These are phyloP conservation scores for Verticillium longisporum DNA, from an alignment of 2,329 filamentous ascomycete species.

Conservation along the genomic window DNA sequence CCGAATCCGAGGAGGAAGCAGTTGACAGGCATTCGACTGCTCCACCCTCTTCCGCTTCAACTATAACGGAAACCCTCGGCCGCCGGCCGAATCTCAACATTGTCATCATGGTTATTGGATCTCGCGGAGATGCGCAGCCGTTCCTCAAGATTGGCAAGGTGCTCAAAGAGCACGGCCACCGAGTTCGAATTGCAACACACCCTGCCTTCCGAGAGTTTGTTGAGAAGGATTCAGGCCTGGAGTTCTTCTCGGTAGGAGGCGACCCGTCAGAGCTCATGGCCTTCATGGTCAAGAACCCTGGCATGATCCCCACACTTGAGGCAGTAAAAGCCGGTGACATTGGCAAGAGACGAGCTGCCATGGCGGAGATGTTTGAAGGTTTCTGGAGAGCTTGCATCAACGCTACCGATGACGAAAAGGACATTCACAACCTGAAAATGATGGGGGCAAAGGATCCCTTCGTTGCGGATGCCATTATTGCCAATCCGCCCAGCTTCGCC, in stretches of 20 bases:
- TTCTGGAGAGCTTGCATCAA: constrained; percentile 77
- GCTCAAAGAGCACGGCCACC: constrained; percentile 65
- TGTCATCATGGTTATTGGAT: constrained; percentile 79
- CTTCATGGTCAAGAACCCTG: constrained; percentile 82
- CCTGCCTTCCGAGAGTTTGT: constrained; percentile 72
- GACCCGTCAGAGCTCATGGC: constrained; percentile 78
- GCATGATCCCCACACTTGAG: constrained; percentile 67
- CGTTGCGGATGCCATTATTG: constrained; percentile 74
- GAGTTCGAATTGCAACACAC: constrained; percentile 73
- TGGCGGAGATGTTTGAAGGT: constrained; percentile 78
- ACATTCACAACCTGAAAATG: constrained; percentile 55
- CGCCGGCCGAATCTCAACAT: constrained; percentile 59
- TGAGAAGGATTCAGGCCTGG: constrained; percentile 62
- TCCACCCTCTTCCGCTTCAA: constrained; percentile 22
- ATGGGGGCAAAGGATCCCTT: constrained; percentile 57
- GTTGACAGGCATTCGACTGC: constrained; percentile 6
- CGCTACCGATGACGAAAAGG: constrained; percentile 61
- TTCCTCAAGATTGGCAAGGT: constrained; percentile 71
- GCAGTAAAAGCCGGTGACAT: constrained; percentile 70
- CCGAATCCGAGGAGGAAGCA: constrained; percentile 13
- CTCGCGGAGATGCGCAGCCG: constrained; percentile 72
- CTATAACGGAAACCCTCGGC: constrained; percentile 3
- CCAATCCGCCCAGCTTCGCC: constrained; percentile 73
- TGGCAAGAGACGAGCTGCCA: constrained; percentile 56
- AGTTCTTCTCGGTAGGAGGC: constrained; percentile 76